phyloP scores from a whole-genome alignment of 495 filamentous ascomycete genomes.

The Darksidea phi region DNA sequence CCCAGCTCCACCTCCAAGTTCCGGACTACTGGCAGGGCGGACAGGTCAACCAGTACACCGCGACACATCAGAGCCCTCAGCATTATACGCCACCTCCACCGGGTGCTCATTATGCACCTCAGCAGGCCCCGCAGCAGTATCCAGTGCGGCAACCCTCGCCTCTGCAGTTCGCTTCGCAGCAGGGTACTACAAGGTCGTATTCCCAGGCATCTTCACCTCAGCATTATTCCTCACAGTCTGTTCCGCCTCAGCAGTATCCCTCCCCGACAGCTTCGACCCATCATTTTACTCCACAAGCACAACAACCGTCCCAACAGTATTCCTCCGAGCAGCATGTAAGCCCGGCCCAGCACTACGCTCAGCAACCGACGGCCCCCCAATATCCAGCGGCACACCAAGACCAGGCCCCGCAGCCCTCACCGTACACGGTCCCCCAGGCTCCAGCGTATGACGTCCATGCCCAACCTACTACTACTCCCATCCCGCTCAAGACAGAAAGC shows the following conservation, averaged over 20 bases:
- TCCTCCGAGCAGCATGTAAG: neutral
- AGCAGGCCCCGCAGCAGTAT: slow-evolving; percentile 2
- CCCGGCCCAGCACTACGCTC: slow-evolving; percentile 8
- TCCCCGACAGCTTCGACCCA: neutral
- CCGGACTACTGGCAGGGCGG: slow-evolving; percentile 25
- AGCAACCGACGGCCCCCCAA: slow-evolving; percentile 1
- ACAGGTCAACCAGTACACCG: slow-evolving; percentile 8
- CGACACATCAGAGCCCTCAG: slow-evolving; percentile 3
- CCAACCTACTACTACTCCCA: neutral
- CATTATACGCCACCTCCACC: slow-evolving; percentile 19
- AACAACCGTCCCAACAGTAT: slow-evolving; percentile 12
- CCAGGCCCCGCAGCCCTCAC: neutral
- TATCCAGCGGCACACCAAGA: slow-evolving; percentile 9
- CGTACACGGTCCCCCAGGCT: slow-evolving; percentile 13
- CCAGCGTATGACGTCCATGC: slow-evolving; percentile 14
- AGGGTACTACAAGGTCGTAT: neutral
- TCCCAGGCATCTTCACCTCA: slow-evolving; percentile 1
- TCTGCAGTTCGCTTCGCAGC: neutral
- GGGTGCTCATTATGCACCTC: slow-evolving; percentile 2
- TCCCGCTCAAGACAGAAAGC: slow-evolving; percentile 3
- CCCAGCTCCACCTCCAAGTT: slow-evolving; percentile 13
- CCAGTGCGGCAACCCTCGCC: slow-evolving; percentile 1
- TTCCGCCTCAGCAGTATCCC: slow-evolving; percentile 1
- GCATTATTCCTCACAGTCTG: neutral
- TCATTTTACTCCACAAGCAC: slow-evolving; percentile 4